Evolutionary conservation across 495 filamentous ascomycete genomes (phyloP), one percentile per base, ranked within the genome.

Genomic region (Penicillium verhagenii): DNA sequence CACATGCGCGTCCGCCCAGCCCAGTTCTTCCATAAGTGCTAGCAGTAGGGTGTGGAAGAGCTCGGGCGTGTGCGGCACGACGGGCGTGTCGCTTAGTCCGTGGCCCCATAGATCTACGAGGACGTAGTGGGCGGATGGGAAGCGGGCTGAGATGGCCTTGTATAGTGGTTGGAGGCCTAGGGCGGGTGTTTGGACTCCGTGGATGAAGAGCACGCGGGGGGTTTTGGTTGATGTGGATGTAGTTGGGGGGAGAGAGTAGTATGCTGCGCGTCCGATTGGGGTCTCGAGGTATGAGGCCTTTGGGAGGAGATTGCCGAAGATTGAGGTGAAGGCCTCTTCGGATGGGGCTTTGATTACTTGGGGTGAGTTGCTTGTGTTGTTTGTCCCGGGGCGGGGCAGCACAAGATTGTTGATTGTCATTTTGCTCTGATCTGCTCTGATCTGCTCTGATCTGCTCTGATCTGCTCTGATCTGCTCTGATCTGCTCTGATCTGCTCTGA

Each of bases 71-170:
- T 73, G 69, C 0, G 65, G 33, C 2, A 47, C 35, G 19, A 68
- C 3, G 0, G 72, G 72, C 1, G 72, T 74, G 7, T 69, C 68
- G 8, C 61, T 65, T 21, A 74, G 61, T 7, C 72, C 72, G 48
- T 73, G 72, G 46, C 72, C 72, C 72, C 70, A 72, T 14, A 66
- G 60, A 26, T 74, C 70, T 35, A 73, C 28, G 6, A 73, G 65
- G 6, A 71, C 66, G 48, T 51, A 66, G 6, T 73, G 65, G 1
- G 72, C 61, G 45, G 50, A 39, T n/a, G 70, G 66, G 38, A 71
- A 71, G 2, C 52, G 59, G 8, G 63, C 54, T 10, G 61, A 62
- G 8, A 74, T 42, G 2, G 58, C 52, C 24, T 42, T 69, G 25
- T 67, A 67, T 33, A 74, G 24, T 19, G 72, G 67, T 7, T 65